A percentile compares a stretch with the other conserved stretches of the same genome.
Evolutionary conservation across 129 eudicot genomes (phyloP).

Genomic region (Daucus carota): DNA sequence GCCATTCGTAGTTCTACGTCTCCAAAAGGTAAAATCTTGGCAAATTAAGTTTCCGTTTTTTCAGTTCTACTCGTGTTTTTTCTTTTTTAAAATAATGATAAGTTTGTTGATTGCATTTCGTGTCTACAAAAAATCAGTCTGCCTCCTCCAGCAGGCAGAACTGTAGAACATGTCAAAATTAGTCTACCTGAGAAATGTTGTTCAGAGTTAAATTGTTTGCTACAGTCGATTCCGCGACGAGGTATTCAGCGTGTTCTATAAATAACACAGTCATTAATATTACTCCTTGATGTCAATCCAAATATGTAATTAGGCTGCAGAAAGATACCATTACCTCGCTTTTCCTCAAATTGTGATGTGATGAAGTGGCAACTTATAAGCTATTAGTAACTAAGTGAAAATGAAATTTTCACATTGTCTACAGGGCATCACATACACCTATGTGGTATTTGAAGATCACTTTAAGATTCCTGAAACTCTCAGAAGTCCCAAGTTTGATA

Average conservation of each 20-base stretch:
- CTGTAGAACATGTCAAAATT: neutral
- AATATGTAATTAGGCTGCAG: neutral
- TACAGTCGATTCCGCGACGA: neutral
- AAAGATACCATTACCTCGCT: neutral
- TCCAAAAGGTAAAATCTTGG: slow-evolving; percentile 66
- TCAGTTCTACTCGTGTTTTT: neutral
- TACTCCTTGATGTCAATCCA: neutral
- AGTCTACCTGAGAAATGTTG: neutral
- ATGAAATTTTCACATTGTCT: neutral
- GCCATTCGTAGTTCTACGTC: slow-evolving; percentile 84
- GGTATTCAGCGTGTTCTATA: neutral
- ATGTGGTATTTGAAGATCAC: neutral
- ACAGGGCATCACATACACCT: neutral
- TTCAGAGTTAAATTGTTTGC: neutral
- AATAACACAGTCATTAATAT: neutral
- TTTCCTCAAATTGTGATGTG: neutral
- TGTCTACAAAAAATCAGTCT: neutral
- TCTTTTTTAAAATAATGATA: too few species aligned
- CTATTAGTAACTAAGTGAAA: neutral
- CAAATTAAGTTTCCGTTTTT: neutral
- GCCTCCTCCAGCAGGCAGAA: neutral
- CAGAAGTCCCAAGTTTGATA: neutral
- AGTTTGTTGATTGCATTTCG: slow-evolving; percentile 9
- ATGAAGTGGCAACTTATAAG: neutral
- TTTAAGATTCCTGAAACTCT: neutral